Percentiles rank a stretch among this genome's conserved stretches.
Evolutionary conservation across 768 basidiomycete species (phyloP).

Genomic region (Collybiopsis confluens): DNA sequence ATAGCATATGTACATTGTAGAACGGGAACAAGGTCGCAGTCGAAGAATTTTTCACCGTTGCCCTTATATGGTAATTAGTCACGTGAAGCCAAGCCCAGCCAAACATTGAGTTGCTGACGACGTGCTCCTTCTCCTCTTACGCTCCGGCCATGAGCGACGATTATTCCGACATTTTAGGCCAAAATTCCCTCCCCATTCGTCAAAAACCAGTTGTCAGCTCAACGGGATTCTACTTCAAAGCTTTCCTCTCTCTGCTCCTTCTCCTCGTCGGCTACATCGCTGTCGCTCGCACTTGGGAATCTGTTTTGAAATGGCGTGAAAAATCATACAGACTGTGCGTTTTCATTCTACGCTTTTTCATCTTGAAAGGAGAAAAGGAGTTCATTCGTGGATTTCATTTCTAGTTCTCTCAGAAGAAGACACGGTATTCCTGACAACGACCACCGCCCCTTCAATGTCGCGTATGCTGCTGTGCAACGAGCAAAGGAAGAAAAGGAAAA

Average conservation of each 20-base stretch:
- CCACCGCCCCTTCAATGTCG: conserved; percentile 80
- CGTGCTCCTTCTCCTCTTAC: conserved; percentile 11
- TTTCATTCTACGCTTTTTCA: neutral
- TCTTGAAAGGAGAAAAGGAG: conserved; percentile 10
- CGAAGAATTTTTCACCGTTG: neutral
- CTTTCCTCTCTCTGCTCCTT: conserved; percentile 29
- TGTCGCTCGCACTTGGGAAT: conserved; percentile 36
- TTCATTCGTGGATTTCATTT: conserved; percentile 11
- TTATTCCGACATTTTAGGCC: conserved; percentile 69
- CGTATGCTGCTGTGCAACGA: conserved; percentile 68
- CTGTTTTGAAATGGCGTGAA: conserved; percentile 57
- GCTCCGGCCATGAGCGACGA: conserved; percentile 55
- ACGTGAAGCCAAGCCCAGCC: neutral
- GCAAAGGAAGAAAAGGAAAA: conserved; percentile 51
- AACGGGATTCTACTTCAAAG: conserved; percentile 36
- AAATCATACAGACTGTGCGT: conserved; percentile 61
- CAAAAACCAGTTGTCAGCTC: conserved; percentile 26
- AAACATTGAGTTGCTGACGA: conserved; percentile 12
- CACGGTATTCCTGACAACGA: conserved; percentile 85
- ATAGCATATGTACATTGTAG: neutral
- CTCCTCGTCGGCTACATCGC: conserved; percentile 34
- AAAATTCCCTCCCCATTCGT: conserved; percentile 37
- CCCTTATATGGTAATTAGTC: neutral
- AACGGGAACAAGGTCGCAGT: neutral
- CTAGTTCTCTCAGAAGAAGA: conserved; percentile 66